These are phyloP conservation scores for Kregervanrija fluxuum DNA, from an alignment of 805 yeast species.

Conservation along the genomic window DNA sequence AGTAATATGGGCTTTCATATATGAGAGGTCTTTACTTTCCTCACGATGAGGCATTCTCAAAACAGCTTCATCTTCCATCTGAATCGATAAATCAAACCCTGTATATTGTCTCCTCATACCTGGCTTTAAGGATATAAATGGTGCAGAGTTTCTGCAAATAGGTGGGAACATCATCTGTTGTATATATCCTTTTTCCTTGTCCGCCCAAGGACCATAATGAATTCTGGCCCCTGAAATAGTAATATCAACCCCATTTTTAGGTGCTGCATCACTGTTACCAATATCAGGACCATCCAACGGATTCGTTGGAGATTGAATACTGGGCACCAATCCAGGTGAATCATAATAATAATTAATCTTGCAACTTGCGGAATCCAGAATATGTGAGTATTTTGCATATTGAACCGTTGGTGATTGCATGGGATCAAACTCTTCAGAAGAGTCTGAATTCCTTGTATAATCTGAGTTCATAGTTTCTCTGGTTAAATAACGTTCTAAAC, in stretches of 20 bases:
- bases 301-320: conserved; percentile 22
- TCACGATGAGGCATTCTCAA: conserved; percentile 81
- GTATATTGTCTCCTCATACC: conserved; percentile 52
- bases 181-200: conserved; percentile 65
- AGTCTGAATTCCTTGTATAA: conserved; percentile 9
- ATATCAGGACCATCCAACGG: conserved; percentile 42
- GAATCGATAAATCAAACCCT: conserved; percentile 47
- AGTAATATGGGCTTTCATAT: conserved; percentile 6
- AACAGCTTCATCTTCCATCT: conserved; percentile 57
- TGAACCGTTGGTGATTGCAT: conserved; percentile 46
- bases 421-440: conserved; percentile 3
- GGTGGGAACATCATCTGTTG: conserved; percentile 65
- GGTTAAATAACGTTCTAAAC: conserved; percentile 63
- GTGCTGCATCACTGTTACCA: conserved; percentile 53
- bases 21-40: conserved; percentile 56
- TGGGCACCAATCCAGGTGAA: conserved; percentile 56
- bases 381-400: conserved; percentile 72
- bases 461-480: background rate
- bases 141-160: conserved; percentile 47
- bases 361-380: conserved; percentile 54
- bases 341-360: conserved; percentile 63
- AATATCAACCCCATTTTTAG: conserved; percentile 55
- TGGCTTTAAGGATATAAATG: conserved; percentile 29
- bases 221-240: conserved; percentile 53
- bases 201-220: conserved; percentile 95